Evolutionary conservation across 768 basidiomycete genomes (phyloP), one percentile per base, ranked within the genome.

Genomic region (Tulasnella sp.): DNA sequence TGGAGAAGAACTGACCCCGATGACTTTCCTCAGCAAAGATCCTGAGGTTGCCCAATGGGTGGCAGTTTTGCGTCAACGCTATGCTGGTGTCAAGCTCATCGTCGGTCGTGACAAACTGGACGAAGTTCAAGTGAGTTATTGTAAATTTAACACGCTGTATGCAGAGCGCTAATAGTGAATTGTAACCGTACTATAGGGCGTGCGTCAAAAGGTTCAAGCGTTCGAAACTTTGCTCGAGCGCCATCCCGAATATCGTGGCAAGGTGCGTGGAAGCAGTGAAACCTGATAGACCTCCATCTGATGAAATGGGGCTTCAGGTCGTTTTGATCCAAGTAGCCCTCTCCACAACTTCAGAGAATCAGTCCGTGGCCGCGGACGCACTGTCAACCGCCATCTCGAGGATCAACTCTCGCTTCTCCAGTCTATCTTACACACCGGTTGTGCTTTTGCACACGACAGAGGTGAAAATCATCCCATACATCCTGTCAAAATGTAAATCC

Each of bases 21-120:
- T 74, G 7, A 5, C 9, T 9, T 26, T 44, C 12, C n/a, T 44
- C n/a, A 90, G 90, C 77, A 84, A 84, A 34, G 88, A 92, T 63
- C 85, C 88, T 0, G 92, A 95, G 69, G 93, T 95, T 1, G 80
- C 84, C 0, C 90, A 94, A 73, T 95, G 94, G 92, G 89, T 92
- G 3, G 83, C 86, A 41, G 84, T 88, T 2, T 82, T 95, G n/a
- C 85, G 84, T 47, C 90, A 92, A 79, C 87, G 92, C 0, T 95
- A 95, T 77, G 84, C 86, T 0, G 94, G 91, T 1, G 90, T 92
- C 87, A 92, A 91, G 81, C 83, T 94, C 76, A 86, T 95, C 65
- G 93, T 95, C 0, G 94, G 92, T 0, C 82, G 93, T 2, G 93
- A 95, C 79, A 95, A 95, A 80, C 84, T 95, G 35, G 93, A 95